Percentiles rank a stretch among this genome's conserved stretches.
Evolutionary conservation across 2,329 filamentous ascomycete species (phyloP).

Genomic region (Rasamsonia emersonii): DNA sequence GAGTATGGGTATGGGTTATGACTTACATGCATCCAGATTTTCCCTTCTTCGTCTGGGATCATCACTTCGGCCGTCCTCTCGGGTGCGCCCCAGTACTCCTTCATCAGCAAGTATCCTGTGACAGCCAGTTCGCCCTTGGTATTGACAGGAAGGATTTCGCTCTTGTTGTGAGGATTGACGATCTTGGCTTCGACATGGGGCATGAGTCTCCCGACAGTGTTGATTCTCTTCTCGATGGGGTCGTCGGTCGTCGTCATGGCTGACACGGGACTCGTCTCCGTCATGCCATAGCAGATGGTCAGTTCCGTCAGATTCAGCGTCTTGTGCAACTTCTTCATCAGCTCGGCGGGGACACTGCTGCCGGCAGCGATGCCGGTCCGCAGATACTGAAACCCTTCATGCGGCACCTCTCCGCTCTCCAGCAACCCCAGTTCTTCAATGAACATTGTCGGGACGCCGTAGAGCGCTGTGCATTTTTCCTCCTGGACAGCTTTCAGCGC

Average conservation of each 20-base stretch:
- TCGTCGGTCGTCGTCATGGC: slow-evolving; percentile 77
- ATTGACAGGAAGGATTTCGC: slow-evolving; percentile 52
- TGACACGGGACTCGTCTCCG: slow-evolving; percentile 64
- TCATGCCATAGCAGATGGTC: slow-evolving; percentile 96
- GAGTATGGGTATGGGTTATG: background rate
- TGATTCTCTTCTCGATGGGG: slow-evolving; percentile 62
- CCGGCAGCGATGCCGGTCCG: slow-evolving; percentile 90
- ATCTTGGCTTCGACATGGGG: slow-evolving; percentile 76
- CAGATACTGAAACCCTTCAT: slow-evolving; percentile 55
- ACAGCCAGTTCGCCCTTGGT: slow-evolving; percentile 73
- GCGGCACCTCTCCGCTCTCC: slow-evolving; percentile 38
- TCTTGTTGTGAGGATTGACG: slow-evolving; percentile 58
- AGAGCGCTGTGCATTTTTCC: slow-evolving; percentile 59
- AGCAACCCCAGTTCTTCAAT: slow-evolving; percentile 77
- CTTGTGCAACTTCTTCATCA: slow-evolving; percentile 59
- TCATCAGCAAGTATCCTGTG: slow-evolving; percentile 80
- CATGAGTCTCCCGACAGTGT: slow-evolving; percentile 69
- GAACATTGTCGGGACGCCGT: slow-evolving; percentile 94
- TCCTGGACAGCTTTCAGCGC: slow-evolving; percentile 57
- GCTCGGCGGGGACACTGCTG: slow-evolving; percentile 68
- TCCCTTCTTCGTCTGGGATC: slow-evolving; percentile 46
- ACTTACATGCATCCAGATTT: slow-evolving; percentile 67
- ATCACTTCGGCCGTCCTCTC: slow-evolving; percentile 61
- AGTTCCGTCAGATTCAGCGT: slow-evolving; percentile 69
- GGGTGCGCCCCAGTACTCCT: slow-evolving; percentile 76